phyloP scores from a whole-genome alignment of 371 early-diverging fungal species.

The Dentiscutata heterogama region DNA sequence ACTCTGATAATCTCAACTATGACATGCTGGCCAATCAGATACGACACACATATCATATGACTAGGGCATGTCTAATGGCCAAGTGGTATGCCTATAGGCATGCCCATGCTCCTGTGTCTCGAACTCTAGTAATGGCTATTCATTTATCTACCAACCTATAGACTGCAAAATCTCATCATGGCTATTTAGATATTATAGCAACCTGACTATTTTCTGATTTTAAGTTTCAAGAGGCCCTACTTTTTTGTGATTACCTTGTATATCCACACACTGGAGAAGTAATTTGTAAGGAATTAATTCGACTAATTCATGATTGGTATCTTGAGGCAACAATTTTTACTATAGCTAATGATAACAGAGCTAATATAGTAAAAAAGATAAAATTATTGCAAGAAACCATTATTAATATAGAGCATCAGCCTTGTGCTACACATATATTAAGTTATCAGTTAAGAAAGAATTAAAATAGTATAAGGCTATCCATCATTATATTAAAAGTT shows the following conservation, averaged over 20 bases:
- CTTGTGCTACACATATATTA: not conserved
- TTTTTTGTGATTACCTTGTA: not conserved
- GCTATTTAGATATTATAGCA: not conserved
- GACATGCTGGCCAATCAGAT: too few relatives aligned
- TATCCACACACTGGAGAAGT: conserved; percentile 2
- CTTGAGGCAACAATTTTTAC: not conserved
- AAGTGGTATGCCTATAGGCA: too few relatives aligned
- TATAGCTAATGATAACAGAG: not conserved
- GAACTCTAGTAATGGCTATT: not conserved
- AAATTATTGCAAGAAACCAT: not conserved
- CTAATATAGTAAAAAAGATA: not conserved
- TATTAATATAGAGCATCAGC: not conserved
- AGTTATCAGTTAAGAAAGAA: conserved; percentile 2
- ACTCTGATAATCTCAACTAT: too few relatives aligned
- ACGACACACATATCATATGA: too few relatives aligned
- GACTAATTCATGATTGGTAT: not conserved
- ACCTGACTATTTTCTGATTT: not conserved
- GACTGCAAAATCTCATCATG: not conserved
- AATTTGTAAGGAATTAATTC: not conserved
- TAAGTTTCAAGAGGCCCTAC: not conserved
- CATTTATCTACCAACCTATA: not conserved
- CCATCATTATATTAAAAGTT: not conserved
- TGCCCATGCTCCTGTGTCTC: too few relatives aligned
- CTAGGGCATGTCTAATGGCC: too few relatives aligned
- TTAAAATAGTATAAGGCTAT: conserved; percentile 1